These are phyloP conservation scores for Ambrosiella beaveri DNA, from an alignment of 2,329 filamentous ascomycete species.

Conservation along the genomic window DNA sequence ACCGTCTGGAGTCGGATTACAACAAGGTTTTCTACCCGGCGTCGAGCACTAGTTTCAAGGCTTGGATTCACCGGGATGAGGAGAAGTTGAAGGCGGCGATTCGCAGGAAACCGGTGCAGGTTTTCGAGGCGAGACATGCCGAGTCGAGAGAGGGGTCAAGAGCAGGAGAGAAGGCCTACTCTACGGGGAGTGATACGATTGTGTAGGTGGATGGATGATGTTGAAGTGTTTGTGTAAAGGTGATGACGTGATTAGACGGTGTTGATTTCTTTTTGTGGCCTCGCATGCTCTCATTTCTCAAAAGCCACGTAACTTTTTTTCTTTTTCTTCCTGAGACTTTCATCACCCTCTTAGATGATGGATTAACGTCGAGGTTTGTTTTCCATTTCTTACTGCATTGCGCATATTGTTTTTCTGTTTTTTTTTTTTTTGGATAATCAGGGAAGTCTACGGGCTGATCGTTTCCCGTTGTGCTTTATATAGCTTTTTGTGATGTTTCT, in stretches of 20 bases:
- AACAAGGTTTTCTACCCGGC: slow-evolving; percentile 43
- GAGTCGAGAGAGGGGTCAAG: neutral
- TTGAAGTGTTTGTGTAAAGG: too few relatives aligned
- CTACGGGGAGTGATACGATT: slow-evolving; percentile 1
- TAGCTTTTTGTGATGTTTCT: neutral
- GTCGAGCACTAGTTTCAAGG: slow-evolving; percentile 22
- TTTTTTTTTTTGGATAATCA: neutral
- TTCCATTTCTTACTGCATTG: neutral
- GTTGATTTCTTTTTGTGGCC: neutral
- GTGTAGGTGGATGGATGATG: too few relatives aligned
- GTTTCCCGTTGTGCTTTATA: neutral
- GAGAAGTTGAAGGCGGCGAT: slow-evolving; percentile 23
- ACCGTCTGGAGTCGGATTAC: slow-evolving; percentile 19
- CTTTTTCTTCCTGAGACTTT: neutral
- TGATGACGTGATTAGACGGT: neutral
- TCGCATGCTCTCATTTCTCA: neutral
- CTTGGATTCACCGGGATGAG: slow-evolving; percentile 26
- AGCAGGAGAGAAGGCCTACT: slow-evolving; percentile 1
- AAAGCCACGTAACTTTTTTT: neutral
- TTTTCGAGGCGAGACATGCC: slow-evolving; percentile 16
- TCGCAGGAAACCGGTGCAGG: slow-evolving; percentile 23
- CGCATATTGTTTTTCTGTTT: neutral
- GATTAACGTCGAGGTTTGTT: neutral
- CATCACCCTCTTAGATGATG: neutral
- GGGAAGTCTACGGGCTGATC: neutral